Conservation (phyloP, 768 basidiomycete genomes). For the Termitomyces sp. region DNA sequence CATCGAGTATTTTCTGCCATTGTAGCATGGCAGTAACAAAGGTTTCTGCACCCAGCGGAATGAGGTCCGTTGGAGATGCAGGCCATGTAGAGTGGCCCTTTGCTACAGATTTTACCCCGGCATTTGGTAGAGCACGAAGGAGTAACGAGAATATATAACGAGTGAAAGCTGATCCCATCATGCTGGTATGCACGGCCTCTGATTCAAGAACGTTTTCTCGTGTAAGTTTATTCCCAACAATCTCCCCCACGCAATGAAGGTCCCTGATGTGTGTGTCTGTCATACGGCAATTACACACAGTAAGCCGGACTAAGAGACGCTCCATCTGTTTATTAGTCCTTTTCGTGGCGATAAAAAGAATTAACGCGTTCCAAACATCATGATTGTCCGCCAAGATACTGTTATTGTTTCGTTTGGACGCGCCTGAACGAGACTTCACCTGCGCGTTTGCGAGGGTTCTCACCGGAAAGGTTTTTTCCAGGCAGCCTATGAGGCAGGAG, state of each 20-base stretch:
- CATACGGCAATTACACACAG: background rate
- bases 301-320: background rate
- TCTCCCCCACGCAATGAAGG: background rate
- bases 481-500: background rate
- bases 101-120: constrained; percentile 7
- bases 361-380: constrained; percentile 9
- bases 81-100: constrained; percentile 10
- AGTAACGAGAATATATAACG: background rate
- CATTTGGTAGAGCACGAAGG: background rate
- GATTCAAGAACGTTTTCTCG: background rate
- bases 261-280: background rate
- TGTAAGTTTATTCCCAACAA: background rate
- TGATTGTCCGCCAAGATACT: background rate
- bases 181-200: background rate
- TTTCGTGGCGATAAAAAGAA: constrained; percentile 7
- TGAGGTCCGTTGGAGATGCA: constrained; percentile 2
- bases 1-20: constrained; percentile 5
- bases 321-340: constrained; percentile 7
- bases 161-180: background rate
- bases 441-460: background rate
- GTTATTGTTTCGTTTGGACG: background rate
- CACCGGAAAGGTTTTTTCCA: background rate
- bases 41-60: constrained; percentile 5
- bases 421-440: background rate
- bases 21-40: constrained; percentile 11